Base-by-base conservation (phyloP, 805 yeast species). In the Hanseniaspora lachancei region DNA sequence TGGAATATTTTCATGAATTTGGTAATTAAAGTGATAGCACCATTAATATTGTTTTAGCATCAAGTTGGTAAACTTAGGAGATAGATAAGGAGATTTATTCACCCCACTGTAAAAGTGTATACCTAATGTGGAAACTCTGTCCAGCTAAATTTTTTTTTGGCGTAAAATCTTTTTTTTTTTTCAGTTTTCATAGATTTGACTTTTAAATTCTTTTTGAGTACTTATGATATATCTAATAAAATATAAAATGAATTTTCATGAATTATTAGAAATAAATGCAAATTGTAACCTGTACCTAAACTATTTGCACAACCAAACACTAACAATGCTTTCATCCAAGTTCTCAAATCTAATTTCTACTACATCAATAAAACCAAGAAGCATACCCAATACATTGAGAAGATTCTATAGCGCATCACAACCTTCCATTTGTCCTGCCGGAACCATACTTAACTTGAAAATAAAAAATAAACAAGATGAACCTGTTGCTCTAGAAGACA, bases 401-500 rank as follows among this genome's bases (percentile, higher is more conserved):
- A 48, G 52, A 47, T 43, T 23, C 15, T 47, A 46, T 3, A 41
- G 50, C 24, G 42, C 40, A 7, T 13, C 54, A 16, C 46, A 55
- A 5, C 52, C 63, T 32, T 80, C 82, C 10, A 75, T 80, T 54
- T 78, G 89, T 66, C 69, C 75, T 61, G 82, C 86, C 52, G 89
- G 97, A 58, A 84, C 93, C 0, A 74, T 77, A 10, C 72, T 86
- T 58, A 82, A 83, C 60, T 70, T 89, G 63, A 84, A 85, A 62
- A 76, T 91, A 46, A 78, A 78, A 65, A 89, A 88, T 65, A 74
- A 76, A 39, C 95, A 91, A n/a, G 80, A 82, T 58, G 96, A 89
- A 62, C 88, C 95, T 9, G 81, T 87, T 5, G 97, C 97, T 1
- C 69, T 84, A 55, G 87, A 84, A 59, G 97, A 93, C 66, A 74